Base-by-base conservation (phyloP, 1,284 basidiomycete species). In the Phlebopus sp. region DNA sequence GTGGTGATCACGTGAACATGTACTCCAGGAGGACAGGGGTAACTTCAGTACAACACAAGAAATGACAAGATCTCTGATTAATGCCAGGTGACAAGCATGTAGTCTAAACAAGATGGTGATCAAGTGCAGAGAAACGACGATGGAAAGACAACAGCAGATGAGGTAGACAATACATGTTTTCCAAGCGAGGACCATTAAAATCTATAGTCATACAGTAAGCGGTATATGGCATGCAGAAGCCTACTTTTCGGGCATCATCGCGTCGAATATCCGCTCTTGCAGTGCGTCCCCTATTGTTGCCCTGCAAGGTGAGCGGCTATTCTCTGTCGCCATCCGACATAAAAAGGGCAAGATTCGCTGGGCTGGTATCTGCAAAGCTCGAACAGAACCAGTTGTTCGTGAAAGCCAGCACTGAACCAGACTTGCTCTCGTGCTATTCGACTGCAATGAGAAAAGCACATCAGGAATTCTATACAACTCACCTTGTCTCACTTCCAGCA, bases 391-490 rank as follows among this genome's bases (percentile, higher is more conserved):
- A 90, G 75, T 59, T 90, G 86, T 65, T 89, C 84, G 53, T 84
- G 76, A 66, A 90, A 90, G 37, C 87, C 86, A 11, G 82, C 77
- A 54, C 82, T 86, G 42, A 81, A 77, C 85, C 87, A 88, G 36
- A 88, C 84, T 60, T 89, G 84, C 62, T 86, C 82, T 44, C 87
- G 84, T 44, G 78, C 86, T 87, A 55, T 48, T 47, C 13, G 21
- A 41, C 41, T 52, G 43, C 50, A 47, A 37, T 48, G 37, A 36
- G 9, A 21, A 15, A 32, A 42, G 30, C 27, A 29, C 8, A 41
- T 52, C 42, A 56, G 45, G 37, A 32, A 51, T 35, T 21, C 29
- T 25, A 36, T 30, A 19, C 36, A 40, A 50, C 68, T 53, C 66
- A 84, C 86, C 81, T 64, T 74, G 64, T 59, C 86, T 75, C 47